Evolutionary conservation across 2,329 filamentous ascomycete genomes (phyloP).

Genomic region (Apiospora saccharicola): DNA sequence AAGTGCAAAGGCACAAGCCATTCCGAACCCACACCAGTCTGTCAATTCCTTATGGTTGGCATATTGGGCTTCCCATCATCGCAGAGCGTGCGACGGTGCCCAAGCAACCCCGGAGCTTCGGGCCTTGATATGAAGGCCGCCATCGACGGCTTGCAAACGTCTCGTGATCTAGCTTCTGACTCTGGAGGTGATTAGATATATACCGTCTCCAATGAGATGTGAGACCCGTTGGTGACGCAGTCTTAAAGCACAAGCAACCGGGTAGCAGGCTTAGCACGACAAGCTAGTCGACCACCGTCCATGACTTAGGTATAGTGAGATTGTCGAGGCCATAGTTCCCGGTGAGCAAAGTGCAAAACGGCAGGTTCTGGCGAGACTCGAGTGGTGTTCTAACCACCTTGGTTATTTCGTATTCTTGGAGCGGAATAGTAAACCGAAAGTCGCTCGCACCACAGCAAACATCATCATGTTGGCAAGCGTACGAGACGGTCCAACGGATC

Average conservation of each 20-base stretch:
- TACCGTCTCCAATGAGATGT: not conserved
- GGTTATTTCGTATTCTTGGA: not conserved
- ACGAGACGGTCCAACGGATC: not conserved
- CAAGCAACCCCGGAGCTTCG: not conserved
- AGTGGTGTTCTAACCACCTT: not conserved
- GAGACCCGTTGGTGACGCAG: not conserved
- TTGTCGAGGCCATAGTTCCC: not conserved
- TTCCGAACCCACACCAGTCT: not conserved
- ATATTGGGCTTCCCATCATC: not conserved
- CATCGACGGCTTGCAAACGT: not conserved
- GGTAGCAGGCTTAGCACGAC: not conserved
- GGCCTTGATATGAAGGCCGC: not conserved
- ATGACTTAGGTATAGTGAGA: not conserved
- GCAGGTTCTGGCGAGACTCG: not conserved
- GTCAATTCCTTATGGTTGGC: not conserved
- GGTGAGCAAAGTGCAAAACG: not conserved
- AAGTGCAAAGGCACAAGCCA: slow-evolving; percentile 1
- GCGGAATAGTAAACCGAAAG: not conserved
- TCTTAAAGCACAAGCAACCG: not conserved
- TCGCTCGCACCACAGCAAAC: not conserved
- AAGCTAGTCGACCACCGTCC: not conserved
- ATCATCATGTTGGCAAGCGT: not conserved
- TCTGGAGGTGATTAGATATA: not conserved
- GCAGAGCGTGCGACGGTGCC: not conserved
- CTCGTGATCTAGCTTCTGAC: not conserved